Base-by-base conservation (phyloP, 352 stramenopile species). In the Phytophthora foliorum region DNA sequence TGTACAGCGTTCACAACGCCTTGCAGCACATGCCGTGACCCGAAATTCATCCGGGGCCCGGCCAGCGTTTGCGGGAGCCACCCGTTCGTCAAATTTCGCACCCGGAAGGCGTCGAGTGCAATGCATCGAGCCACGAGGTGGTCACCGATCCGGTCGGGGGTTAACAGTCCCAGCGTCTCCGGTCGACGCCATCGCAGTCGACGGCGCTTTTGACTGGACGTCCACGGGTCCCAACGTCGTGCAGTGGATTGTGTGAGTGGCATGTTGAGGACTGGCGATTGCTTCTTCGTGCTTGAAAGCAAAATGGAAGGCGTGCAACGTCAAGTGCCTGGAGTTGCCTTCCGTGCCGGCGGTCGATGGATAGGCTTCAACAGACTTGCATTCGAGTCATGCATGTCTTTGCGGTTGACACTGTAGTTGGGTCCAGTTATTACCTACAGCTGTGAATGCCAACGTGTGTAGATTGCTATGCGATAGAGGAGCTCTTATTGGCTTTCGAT, bases 121-220 rank as follows among this genome's bases (percentile, higher is more conserved):
- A 72, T 58, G 44, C 62, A 72, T 2, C 67, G 67, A 58, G 54
- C 55, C 54, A 75, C 67, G 19, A 75, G 67, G 49, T 75, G 67
- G 48, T 75, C 67, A 19, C 67, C 61, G 38, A 75, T 72, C 14
- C 61, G 67, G 24, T 75, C 67, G 50, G 67, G 55, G 2, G 67
- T 75, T 11, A 71, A 14, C 4, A 74, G 32, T 8, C 60, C 32
- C 8, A 57, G 34, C 24, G 32, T 54, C n/a, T 46, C 19, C 14
- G 25, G 31, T 59, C 27, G 54, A 24, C 49, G 50, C 22, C 42
- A 55, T 49, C 61, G 46, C 7, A 51, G 42, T 32, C 42, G 60
- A 34, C 49, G 62, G 24, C 67, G 61, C 19, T 67, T 67, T n/a
- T 63, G 55, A 34, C 62, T 60, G 31, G 48, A 57, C 11, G 36